Conservation (phyloP, 164 flowering plant species). For the Aristolochia californica region DNA sequence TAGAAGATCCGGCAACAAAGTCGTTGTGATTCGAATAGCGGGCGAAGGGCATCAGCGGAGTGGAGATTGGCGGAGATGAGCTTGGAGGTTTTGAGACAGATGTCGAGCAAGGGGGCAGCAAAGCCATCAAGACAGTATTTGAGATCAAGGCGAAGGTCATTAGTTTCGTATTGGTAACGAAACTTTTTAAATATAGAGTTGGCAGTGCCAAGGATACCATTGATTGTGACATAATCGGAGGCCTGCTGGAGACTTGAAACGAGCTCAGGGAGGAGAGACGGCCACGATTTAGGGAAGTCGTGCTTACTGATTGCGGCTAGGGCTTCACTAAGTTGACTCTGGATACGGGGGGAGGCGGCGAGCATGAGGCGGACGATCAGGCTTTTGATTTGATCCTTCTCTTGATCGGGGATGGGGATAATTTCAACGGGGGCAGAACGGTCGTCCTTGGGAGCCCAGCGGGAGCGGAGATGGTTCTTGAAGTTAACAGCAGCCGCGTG, state of each 20-base stretch:
- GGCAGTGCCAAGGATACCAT: slow-evolving; percentile 73
- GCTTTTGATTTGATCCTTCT: slow-evolving; percentile 70
- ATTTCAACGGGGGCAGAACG: slow-evolving; percentile 4
- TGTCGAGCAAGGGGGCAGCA: slow-evolving; percentile 52
- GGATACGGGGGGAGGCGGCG: slow-evolving; percentile 41
- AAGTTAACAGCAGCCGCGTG: slow-evolving; percentile 85
- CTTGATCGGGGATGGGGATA: slow-evolving; percentile 42
- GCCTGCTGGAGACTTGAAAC: slow-evolving; percentile 37
- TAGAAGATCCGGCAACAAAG: slow-evolving; percentile 80
- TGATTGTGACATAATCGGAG: slow-evolving; percentile 53
- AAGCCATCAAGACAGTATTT: slow-evolving; percentile 80
- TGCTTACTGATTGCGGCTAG: slow-evolving; percentile 66
- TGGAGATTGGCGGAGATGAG: slow-evolving; percentile 31
- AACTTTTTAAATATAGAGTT: slow-evolving; percentile 84
- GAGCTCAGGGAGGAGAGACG: slow-evolving; percentile 67
- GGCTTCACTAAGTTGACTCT: slow-evolving; percentile 80
- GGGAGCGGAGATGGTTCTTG: slow-evolving; percentile 68
- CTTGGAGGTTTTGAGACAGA: slow-evolving; percentile 47
- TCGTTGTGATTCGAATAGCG: slow-evolving; percentile 69
- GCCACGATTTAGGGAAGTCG: slow-evolving; percentile 88
- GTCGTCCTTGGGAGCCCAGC: slow-evolving; percentile 39
- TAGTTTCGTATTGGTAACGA: slow-evolving; percentile 54
- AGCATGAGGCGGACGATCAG: slow-evolving; percentile 77
- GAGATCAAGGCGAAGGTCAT: slow-evolving; percentile 67
- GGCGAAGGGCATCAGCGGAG: slow-evolving; percentile 29